Percentiles rank a stretch among this genome's conserved stretches.
Evolutionary conservation across 129 eudicot species (phyloP).

Genomic region (Saussurea involucrata): DNA sequence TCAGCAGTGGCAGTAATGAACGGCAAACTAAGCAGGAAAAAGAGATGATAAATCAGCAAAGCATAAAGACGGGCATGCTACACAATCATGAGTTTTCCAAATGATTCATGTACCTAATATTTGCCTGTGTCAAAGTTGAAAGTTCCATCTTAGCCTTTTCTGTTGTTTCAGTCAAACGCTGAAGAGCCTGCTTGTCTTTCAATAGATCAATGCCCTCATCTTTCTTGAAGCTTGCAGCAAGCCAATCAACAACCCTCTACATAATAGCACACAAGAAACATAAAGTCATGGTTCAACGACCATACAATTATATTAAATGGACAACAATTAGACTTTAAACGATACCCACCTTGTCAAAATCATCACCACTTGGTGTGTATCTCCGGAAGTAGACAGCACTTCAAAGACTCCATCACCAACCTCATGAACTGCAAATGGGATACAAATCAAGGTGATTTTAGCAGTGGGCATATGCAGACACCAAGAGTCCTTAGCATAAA

Average conservation of each 20-base stretch:
- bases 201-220: slow-evolving; percentile 88
- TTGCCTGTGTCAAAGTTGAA: too few species aligned
- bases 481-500: not conserved
- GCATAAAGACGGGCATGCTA: not conserved
- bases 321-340: not conserved
- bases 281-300: not conserved
- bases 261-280: slow-evolving; percentile 2
- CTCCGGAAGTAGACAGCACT: slow-evolving; percentile 96
- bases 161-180: too few species aligned
- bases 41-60: slow-evolving; percentile 9
- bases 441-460: not conserved
- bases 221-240: slow-evolving; percentile 75
- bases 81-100: not conserved
- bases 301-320: not conserved
- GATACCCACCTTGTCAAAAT: slow-evolving; percentile 76
- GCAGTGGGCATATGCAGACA: not conserved
- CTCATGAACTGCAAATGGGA: slow-evolving; percentile 67
- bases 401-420: slow-evolving; percentile 99
- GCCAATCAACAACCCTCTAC: slow-evolving; percentile 97
- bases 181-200: too few species aligned
- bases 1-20: slow-evolving; percentile 99
- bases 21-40: slow-evolving; percentile 58
- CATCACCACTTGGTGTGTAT: slow-evolving; percentile 98
- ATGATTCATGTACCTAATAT: slow-evolving; percentile 60
- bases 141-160: too few species aligned